A percentile compares a stretch with the other conserved stretches of the same genome.
Evolutionary conservation across 192 early-diverging fungal genomes (phyloP).

Genomic region (Thamnidium elegans): DNA sequence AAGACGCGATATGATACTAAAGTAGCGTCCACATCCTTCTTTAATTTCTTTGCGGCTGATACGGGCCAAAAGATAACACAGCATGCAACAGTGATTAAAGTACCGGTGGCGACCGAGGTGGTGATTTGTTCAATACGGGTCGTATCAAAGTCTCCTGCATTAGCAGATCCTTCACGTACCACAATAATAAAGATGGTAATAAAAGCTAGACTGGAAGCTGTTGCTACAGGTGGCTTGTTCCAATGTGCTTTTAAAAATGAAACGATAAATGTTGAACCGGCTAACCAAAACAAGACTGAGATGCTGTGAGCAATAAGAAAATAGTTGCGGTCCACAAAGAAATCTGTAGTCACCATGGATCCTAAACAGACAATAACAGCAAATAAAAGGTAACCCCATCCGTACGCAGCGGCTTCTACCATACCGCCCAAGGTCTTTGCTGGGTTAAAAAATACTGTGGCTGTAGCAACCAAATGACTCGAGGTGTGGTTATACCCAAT

Average conservation of each 20-base stretch:
- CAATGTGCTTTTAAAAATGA: slow-evolving; percentile 51
- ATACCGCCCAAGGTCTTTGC: slow-evolving; percentile 71
- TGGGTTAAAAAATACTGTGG: slow-evolving; percentile 74
- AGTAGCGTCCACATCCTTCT: slow-evolving; percentile 47
- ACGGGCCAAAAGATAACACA: slow-evolving; percentile 52
- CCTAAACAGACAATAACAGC: slow-evolving; percentile 41
- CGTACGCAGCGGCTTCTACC: slow-evolving; percentile 49
- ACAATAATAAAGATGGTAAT: slow-evolving; percentile 54
- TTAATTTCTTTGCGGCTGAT: slow-evolving; percentile 52
- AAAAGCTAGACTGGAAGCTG: slow-evolving; percentile 46
- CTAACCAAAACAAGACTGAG: slow-evolving; percentile 51
- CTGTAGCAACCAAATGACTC: slow-evolving; percentile 70
- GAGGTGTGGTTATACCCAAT: slow-evolving; percentile 59
- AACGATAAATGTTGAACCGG: slow-evolving; percentile 49
- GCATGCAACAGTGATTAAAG: slow-evolving; percentile 39
- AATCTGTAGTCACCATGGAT: slow-evolving; percentile 47
- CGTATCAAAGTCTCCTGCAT: slow-evolving; percentile 43
- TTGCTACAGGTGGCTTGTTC: slow-evolving; percentile 53
- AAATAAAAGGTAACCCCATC: slow-evolving; percentile 40
- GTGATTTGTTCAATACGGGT: slow-evolving; percentile 44
- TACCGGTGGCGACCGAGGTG: slow-evolving; percentile 40
- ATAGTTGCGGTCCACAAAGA: slow-evolving; percentile 41
- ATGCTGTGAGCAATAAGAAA: slow-evolving; percentile 40
- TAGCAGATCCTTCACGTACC: slow-evolving; percentile 45
- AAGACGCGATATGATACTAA: slow-evolving; percentile 57